Percentiles rank a stretch among this genome's conserved stretches.
Evolutionary conservation across 2,329 filamentous ascomycete genomes (phyloP).

Genomic region (Trichoderma gracile): DNA sequence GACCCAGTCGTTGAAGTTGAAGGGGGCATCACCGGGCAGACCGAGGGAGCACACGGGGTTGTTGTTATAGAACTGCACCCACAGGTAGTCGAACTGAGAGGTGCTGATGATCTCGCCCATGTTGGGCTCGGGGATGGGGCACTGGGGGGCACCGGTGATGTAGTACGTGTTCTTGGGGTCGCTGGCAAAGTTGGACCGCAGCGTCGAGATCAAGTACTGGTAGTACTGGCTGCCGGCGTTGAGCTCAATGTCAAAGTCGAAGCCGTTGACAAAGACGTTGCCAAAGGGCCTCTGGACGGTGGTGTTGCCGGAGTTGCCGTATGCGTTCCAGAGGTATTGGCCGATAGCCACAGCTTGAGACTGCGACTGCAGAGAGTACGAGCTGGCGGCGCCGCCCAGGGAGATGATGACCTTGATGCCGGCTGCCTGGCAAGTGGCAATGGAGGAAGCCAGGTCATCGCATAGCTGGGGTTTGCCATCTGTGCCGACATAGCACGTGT

Average conservation of each 20-base stretch:
- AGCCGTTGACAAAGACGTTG: conserved; percentile 51
- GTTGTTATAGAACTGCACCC: conserved; percentile 53
- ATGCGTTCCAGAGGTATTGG: conserved; percentile 44
- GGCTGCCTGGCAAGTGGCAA: conserved; percentile 44
- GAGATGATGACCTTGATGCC: conserved; percentile 50
- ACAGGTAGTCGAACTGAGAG: conserved; percentile 34
- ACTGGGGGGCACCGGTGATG: conserved; percentile 48
- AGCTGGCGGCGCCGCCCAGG: conserved; percentile 44
- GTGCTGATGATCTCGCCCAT: conserved; percentile 1
- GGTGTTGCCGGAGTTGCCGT: conserved; percentile 42
- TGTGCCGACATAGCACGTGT: conserved; percentile 39
- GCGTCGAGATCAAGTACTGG: conserved; percentile 35
- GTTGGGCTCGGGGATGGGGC: conserved; percentile 33
- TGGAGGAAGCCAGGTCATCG: conserved; percentile 43
- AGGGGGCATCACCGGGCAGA: conserved; percentile 30
- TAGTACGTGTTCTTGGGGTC: conserved; percentile 39
- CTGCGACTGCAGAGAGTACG: conserved; percentile 36
- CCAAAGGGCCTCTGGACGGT: conserved; percentile 48
- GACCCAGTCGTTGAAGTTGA: conserved; percentile 41
- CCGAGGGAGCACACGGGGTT: conserved; percentile 25
- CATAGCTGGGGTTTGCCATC: conserved; percentile 33
- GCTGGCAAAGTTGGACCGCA: conserved; percentile 37
- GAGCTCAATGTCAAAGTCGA: conserved; percentile 53
- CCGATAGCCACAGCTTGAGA: conserved; percentile 27
- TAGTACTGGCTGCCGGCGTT: conserved; percentile 40